phyloP scores from a whole-genome alignment of 2,329 filamentous ascomycete species.

The Dactylellina cionopaga region DNA sequence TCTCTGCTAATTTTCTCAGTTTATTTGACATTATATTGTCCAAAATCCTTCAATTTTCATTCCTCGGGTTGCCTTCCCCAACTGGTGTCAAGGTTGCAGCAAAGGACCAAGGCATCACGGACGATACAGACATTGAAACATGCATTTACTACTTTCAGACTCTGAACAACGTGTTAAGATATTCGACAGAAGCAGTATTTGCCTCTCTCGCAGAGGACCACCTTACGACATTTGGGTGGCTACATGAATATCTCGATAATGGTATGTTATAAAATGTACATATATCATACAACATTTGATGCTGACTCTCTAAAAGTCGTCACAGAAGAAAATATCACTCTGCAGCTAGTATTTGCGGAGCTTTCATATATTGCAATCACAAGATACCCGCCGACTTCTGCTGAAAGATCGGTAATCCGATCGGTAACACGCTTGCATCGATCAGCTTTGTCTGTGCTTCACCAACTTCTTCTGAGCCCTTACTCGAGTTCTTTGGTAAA shows the following conservation, averaged over 20 bases:
- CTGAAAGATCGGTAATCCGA: slow-evolving; percentile 58
- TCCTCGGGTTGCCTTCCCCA: slow-evolving; percentile 61
- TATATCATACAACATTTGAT: background rate
- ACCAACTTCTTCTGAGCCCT: slow-evolving; percentile 74
- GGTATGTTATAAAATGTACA: slow-evolving; percentile 31
- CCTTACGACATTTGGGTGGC: slow-evolving; percentile 15
- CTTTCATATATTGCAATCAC: slow-evolving; percentile 67
- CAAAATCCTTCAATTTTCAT: slow-evolving; percentile 69
- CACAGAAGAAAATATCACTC: slow-evolving; percentile 67
- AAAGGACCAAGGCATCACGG: slow-evolving; percentile 60
- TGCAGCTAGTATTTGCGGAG: slow-evolving; percentile 75
- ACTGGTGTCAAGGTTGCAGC: slow-evolving; percentile 56
- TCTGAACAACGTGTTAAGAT: slow-evolving; percentile 76
- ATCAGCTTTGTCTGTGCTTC: slow-evolving; percentile 74
- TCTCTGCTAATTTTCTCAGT: slow-evolving; percentile 60
- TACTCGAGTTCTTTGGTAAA: slow-evolving; percentile 69
- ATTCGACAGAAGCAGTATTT: slow-evolving; percentile 58
- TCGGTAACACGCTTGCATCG: slow-evolving; percentile 75
- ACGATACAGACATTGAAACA: slow-evolving; percentile 76
- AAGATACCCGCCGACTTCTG: slow-evolving; percentile 65
- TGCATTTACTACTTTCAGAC: slow-evolving; percentile 81
- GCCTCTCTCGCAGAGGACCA: slow-evolving; percentile 29
- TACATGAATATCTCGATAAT: slow-evolving; percentile 51
- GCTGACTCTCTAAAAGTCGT: slow-evolving; percentile 54
- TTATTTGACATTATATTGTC: slow-evolving; percentile 71